Conservation (phyloP, 345 rosid species). For the Linum trigynum region DNA sequence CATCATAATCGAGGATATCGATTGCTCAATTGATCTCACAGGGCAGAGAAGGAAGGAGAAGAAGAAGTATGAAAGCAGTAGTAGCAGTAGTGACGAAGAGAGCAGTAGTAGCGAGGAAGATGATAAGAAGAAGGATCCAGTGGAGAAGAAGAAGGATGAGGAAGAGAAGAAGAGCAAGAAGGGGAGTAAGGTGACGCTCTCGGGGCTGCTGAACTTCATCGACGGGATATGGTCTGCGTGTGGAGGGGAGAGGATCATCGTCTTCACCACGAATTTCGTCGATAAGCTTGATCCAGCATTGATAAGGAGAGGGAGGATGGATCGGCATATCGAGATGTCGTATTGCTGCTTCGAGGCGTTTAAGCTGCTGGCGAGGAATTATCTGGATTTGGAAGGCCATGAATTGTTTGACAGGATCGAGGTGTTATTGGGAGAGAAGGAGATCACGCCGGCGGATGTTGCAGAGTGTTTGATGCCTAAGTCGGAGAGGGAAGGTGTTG, state of each 20-base stretch:
- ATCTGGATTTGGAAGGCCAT: background rate
- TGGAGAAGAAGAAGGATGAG: background rate
- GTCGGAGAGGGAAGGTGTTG: background rate
- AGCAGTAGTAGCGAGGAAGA: background rate
- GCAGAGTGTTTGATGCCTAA: conserved; percentile 2
- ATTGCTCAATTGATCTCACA: background rate
- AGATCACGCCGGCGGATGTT: conserved; percentile 2
- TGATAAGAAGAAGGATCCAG: background rate
- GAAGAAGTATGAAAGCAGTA: background rate
- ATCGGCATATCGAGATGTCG: background rate
- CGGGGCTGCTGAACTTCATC: conserved; percentile 2
- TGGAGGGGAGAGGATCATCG: conserved; percentile 1
- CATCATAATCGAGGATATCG: background rate
- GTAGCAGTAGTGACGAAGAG: background rate
- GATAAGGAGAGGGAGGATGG: conserved; percentile 3
- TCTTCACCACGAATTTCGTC: background rate
- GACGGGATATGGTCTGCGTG: conserved; percentile 1
- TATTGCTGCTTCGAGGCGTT: conserved; percentile 1
- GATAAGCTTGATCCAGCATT: conserved; percentile 2
- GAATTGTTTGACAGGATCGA: background rate
- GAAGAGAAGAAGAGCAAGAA: background rate
- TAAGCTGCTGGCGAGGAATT: background rate
- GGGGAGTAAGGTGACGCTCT: background rate
- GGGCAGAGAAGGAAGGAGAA: background rate
- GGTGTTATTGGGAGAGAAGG: background rate